Evolutionary conservation across 306 rosid species (phyloP).

Genomic region (Pueraria montana): DNA sequence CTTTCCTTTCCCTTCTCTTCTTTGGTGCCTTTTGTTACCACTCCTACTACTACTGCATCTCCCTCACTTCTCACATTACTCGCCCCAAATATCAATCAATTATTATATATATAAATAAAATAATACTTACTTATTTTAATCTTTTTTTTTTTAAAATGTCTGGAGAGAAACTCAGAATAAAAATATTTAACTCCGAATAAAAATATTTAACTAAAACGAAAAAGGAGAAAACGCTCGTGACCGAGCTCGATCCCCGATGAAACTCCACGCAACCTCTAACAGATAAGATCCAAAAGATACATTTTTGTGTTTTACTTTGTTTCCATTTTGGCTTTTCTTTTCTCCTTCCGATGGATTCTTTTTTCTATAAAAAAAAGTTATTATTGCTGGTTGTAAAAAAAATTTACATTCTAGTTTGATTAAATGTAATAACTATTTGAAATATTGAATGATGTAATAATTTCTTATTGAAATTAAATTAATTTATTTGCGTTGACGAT

Average conservation of each 20-base stretch:
- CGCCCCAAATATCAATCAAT: slow-evolving; percentile 14
- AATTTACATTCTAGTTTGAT: not conserved
- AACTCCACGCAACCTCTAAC: slow-evolving; percentile 45
- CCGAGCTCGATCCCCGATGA: slow-evolving; percentile 64
- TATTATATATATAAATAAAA: not conserved
- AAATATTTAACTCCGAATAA: not conserved
- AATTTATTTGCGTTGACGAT: too few relatives aligned
- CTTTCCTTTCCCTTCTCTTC: not conserved
- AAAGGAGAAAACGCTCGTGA: slow-evolving; percentile 52
- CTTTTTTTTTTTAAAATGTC: too few relatives aligned
- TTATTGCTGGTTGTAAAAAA: not conserved
- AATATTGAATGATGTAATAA: not conserved
- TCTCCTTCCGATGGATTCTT: not conserved
- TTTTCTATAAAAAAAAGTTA: not conserved
- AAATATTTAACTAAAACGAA: not conserved
- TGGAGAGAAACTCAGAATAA: too few relatives aligned
- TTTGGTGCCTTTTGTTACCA: not conserved
- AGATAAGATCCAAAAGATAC: slow-evolving; percentile 55
- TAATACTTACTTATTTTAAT: not conserved
- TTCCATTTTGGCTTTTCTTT: not conserved
- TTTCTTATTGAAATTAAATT: not conserved
- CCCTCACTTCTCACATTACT: not conserved
- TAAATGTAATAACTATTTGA: not conserved
- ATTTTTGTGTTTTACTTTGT: slow-evolving; percentile 34
- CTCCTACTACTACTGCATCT: slow-evolving; percentile 31